Percentiles rank a stretch among this genome's conserved stretches.
These are phyloP conservation scores for Ophiocordyceps sinensis DNA, from an alignment of 2,329 filamentous ascomycete genomes.

Conservation along the genomic window DNA sequence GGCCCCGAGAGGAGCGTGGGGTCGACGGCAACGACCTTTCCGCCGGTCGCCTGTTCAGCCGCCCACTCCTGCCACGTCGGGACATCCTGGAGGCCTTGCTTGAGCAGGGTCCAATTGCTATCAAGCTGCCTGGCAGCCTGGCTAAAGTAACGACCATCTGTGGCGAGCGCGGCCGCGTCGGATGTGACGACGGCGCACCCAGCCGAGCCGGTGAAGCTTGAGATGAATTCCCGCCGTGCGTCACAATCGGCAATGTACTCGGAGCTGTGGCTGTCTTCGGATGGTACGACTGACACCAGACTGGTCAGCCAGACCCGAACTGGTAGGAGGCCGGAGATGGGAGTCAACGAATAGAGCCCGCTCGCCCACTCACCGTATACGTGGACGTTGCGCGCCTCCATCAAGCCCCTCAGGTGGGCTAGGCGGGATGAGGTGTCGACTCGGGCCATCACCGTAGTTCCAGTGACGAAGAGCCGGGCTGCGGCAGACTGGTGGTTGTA, in stretches of 20 bases:
- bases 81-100: constrained; percentile 85
- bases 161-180: constrained; percentile 78
- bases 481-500: neutral
- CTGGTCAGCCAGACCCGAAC: neutral
- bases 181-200: constrained; percentile 81
- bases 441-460: constrained; percentile 13
- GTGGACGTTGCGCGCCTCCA: constrained; percentile 77
- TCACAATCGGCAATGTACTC: constrained; percentile 98
- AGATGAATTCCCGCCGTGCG: constrained; percentile 79
- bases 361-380: constrained; percentile 59
- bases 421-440: constrained; percentile 70
- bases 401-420: constrained; percentile 62
- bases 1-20: constrained; percentile 66
- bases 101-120: constrained; percentile 78
- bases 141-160: constrained; percentile 96
- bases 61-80: constrained; percentile 97
- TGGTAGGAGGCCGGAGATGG: constrained; percentile 3
- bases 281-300: constrained; percentile 63
- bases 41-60: constrained; percentile 69
- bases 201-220: constrained; percentile 87
- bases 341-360: neutral
- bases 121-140: constrained; percentile 87
- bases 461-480: neutral
- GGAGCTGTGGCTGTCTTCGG: constrained; percentile 93
- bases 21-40: constrained; percentile 83